These are phyloP conservation scores for Tuber melanosporum DNA, from an alignment of 495 filamentous ascomycete genomes.

Conservation along the genomic window DNA sequence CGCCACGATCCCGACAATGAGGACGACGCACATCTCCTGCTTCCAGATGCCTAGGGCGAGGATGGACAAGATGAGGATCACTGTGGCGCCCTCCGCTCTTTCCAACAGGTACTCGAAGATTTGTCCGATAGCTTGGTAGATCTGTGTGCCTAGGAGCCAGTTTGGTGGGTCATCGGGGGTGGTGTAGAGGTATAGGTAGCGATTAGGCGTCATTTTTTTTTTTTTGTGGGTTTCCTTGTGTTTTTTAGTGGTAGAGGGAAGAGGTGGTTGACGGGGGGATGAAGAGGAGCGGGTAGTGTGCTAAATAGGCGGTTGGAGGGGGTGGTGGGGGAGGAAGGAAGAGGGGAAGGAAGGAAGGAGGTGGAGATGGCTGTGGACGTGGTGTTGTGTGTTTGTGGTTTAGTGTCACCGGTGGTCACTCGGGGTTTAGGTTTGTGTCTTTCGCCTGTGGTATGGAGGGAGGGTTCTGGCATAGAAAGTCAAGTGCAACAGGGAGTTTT, in stretches of 20 bases:
- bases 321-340: not conserved
- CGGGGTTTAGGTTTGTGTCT: not conserved
- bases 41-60: not conserved
- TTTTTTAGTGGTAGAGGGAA: not conserved
- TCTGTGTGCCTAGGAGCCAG: not conserved
- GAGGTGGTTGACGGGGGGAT: too few species aligned
- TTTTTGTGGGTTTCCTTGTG: not conserved
- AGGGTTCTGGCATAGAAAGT: not conserved
- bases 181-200: not conserved
- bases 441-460: not conserved
- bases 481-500: not conserved
- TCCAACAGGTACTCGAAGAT: not conserved
- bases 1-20: not conserved
- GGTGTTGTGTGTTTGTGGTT: not conserved
- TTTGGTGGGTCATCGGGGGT: not conserved
- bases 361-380: not conserved
- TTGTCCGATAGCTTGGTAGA: not conserved
- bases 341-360: not conserved
- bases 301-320: not conserved
- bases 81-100: not conserved
- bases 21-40: not conserved
- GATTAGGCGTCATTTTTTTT: not conserved
- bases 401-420: not conserved
- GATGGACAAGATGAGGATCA: not conserved
- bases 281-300: not conserved